These are phyloP conservation scores for Marasmius sp. DNA, from an alignment of 1,284 basidiomycete species.

Conservation along the genomic window DNA sequence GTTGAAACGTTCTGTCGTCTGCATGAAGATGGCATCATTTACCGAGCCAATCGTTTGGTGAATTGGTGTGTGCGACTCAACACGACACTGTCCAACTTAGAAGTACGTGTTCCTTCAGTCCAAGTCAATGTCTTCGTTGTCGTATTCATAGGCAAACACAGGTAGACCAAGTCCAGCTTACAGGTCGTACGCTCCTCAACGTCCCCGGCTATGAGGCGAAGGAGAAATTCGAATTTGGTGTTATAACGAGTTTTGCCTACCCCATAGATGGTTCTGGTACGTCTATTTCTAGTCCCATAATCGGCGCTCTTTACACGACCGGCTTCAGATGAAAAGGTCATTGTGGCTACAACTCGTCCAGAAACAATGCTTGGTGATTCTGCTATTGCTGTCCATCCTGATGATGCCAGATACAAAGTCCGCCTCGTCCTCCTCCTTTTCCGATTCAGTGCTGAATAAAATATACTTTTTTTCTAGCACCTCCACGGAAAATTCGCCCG, in stretches of 20 bases:
- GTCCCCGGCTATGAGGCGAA: constrained; percentile 95
- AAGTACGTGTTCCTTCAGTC: constrained; percentile 47
- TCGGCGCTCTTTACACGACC: neutral
- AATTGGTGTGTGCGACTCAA: constrained; percentile 98
- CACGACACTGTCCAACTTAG: constrained; percentile 95
- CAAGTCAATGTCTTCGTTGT: neutral
- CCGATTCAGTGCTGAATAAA: neutral
- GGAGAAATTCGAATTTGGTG: constrained; percentile 97
- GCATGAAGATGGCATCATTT: constrained; percentile 92
- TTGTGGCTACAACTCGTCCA: constrained; percentile 96
- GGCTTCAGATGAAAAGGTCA: constrained; percentile 79
- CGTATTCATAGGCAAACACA: constrained; percentile 24
- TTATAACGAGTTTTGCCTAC: constrained; percentile 95
- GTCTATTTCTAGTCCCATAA: constrained; percentile 13
- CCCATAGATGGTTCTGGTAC: constrained; percentile 81
- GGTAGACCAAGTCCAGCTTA: constrained; percentile 95
- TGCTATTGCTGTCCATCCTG: constrained; percentile 94
- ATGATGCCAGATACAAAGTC: constrained; percentile 87
- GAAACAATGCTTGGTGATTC: constrained; percentile 99
- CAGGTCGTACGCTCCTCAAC: constrained; percentile 83
- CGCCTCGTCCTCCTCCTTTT: neutral
- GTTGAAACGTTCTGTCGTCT: constrained; percentile 90
- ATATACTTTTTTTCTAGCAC: constrained; percentile 50
- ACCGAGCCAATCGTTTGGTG: constrained; percentile 95
- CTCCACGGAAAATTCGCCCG: constrained; percentile 91